Evolutionary conservation across 306 rosid species (phyloP).

Genomic region (Pyrus pyrifolia): DNA sequence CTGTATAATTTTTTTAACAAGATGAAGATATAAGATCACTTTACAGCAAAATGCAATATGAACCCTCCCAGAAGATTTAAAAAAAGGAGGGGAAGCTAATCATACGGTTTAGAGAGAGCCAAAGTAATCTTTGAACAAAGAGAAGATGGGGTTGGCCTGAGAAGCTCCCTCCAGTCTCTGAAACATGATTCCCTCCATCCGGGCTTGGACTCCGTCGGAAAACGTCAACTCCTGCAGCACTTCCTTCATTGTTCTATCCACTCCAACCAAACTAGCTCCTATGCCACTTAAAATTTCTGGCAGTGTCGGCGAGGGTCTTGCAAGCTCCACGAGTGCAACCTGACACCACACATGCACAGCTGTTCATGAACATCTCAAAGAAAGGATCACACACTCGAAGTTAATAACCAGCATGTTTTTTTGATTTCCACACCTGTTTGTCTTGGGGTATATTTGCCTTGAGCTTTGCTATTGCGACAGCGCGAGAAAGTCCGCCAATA

Average conservation of each 20-base stretch:
- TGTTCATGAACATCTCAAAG: not conserved
- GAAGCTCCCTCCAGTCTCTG: conserved; percentile 68
- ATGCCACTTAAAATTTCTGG: conserved; percentile 67
- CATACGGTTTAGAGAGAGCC: conserved; percentile 33
- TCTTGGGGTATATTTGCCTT: conserved; percentile 93
- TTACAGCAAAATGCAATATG: not conserved
- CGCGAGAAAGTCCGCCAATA: conserved; percentile 82
- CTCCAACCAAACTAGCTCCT: conserved; percentile 59
- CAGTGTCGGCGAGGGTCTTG: conserved; percentile 61
- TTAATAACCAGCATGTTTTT: not conserved
- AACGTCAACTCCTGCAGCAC: conserved; percentile 45
- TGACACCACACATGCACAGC: conserved; percentile 10
- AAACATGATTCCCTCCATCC: conserved; percentile 87
- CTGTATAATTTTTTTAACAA: no score
- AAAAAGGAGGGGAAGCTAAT: not conserved
- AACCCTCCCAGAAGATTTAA: not conserved
- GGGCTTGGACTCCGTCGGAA: conserved; percentile 76
- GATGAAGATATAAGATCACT: no score
- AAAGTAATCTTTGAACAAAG: conserved; percentile 63
- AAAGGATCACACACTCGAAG: not conserved
- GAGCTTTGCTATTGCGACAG: conserved; percentile 81
- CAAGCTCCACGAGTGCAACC: conserved; percentile 85
- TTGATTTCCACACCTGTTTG: conserved; percentile 38
- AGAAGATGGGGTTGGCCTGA: conserved; percentile 47
- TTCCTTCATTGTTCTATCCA: conserved; percentile 53